Conservation (phyloP, 2,329 filamentous ascomycete species). For the Botrytis byssoidea region DNA sequence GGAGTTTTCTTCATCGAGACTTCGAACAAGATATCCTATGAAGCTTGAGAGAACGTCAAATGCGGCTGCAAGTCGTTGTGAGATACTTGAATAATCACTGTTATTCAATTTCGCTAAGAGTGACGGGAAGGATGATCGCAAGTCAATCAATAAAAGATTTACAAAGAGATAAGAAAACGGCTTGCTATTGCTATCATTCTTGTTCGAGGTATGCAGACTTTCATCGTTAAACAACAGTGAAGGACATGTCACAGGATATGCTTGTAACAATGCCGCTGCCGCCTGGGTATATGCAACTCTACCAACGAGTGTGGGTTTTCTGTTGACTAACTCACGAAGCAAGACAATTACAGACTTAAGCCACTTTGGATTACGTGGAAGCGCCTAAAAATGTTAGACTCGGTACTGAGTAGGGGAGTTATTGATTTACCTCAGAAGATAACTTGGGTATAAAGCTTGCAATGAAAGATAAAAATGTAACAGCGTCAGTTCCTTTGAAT, state of each 20-base stretch:
- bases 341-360: slow-evolving; percentile 47
- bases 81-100: slow-evolving; percentile 49
- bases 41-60: slow-evolving; percentile 63
- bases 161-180: slow-evolving; percentile 62
- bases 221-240: slow-evolving; percentile 53
- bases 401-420: not conserved
- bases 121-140: slow-evolving; percentile 60
- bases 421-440: slow-evolving; percentile 45
- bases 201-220: slow-evolving; percentile 24
- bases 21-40: slow-evolving; percentile 55
- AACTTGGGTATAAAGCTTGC: slow-evolving; percentile 52
- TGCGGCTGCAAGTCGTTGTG: slow-evolving; percentile 56
- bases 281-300: slow-evolving; percentile 60
- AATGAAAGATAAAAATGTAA: slow-evolving; percentile 59
- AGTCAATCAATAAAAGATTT: slow-evolving; percentile 64
- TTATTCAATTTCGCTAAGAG: slow-evolving; percentile 59
- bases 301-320: slow-evolving; percentile 53
- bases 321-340: slow-evolving; percentile 54
- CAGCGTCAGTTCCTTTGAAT: slow-evolving; percentile 59
- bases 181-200: slow-evolving; percentile 42
- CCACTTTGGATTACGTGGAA: slow-evolving; percentile 55
- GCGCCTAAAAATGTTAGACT: slow-evolving; percentile 42
- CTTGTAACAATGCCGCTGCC: slow-evolving; percentile 55
- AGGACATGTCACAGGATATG: slow-evolving; percentile 49
- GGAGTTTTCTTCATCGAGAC: slow-evolving; percentile 48